phyloP scores from a whole-genome alignment of 805 yeast genomes.

The Yarrowia deformans region DNA sequence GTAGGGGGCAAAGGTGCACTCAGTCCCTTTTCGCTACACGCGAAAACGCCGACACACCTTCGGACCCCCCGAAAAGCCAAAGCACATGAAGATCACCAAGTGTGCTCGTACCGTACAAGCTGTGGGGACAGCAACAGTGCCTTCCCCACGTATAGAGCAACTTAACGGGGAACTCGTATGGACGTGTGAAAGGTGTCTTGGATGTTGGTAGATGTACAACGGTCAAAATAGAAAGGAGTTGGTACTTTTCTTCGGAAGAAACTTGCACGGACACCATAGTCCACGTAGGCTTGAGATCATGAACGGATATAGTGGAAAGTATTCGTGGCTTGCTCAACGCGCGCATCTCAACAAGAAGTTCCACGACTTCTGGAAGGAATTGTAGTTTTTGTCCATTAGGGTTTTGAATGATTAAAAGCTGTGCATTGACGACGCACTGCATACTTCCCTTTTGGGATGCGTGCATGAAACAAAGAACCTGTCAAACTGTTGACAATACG shows the following conservation, averaged over 20 bases:
- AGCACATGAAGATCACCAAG: not conserved
- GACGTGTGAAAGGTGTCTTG: slow-evolving; percentile 15
- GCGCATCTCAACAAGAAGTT: not conserved
- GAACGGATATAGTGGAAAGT: too few species aligned
- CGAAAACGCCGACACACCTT: not conserved
- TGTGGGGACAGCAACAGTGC: slow-evolving; percentile 16
- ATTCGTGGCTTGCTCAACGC: not conserved
- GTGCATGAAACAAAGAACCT: slow-evolving; percentile 20
- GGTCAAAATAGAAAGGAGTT: not conserved
- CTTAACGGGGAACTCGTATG: too few species aligned
- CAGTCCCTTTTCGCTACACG: not conserved
- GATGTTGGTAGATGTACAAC: slow-evolving; percentile 5
- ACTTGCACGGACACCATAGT: too few species aligned
- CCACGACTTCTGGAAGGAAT: slow-evolving; percentile 32
- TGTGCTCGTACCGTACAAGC: not conserved
- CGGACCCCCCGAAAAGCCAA: not conserved
- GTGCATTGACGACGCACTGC: slow-evolving; percentile 12
- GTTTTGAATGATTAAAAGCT: not conserved
- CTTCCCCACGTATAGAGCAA: slow-evolving; percentile 8
- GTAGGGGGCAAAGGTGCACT: not conserved
- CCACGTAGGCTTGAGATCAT: too few species aligned
- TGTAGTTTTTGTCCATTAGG: slow-evolving; percentile 4
- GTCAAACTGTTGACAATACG: slow-evolving; percentile 11
- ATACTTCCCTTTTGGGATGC: slow-evolving; percentile 26
- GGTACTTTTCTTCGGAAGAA: too few species aligned